Conservation (phyloP, 768 basidiomycete species). For the Holtermannia corniformis region DNA sequence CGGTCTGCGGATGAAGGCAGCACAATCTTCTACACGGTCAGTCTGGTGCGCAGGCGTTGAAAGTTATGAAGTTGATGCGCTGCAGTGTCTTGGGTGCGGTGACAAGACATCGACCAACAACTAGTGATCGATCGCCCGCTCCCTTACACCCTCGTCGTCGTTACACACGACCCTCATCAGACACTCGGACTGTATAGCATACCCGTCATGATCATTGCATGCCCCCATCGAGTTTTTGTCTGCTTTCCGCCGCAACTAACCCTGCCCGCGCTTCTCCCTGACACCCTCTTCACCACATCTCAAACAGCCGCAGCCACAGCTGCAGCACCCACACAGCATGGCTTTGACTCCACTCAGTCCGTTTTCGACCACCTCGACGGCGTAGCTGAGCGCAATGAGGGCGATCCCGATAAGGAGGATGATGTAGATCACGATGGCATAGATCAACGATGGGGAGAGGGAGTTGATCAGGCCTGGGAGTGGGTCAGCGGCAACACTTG, state of each 20-base stretch:
- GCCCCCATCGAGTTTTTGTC: too few relatives aligned
- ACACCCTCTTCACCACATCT: not conserved
- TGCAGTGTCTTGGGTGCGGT: slow-evolving; percentile 36
- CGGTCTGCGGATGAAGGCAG: slow-evolving; percentile 91
- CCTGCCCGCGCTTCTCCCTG: too few relatives aligned
- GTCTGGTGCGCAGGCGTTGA: slow-evolving; percentile 36
- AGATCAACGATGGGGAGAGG: not conserved
- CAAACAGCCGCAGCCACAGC: too few relatives aligned
- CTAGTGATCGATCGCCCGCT: too few relatives aligned
- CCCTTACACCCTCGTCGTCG: too few relatives aligned
- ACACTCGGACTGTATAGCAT: too few relatives aligned
- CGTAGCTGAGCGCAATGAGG: not conserved
- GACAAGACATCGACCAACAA: slow-evolving; percentile 41
- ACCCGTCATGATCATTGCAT: too few relatives aligned
- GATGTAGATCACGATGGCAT: not conserved
- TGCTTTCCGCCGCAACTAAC: too few relatives aligned
- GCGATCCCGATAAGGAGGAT: not conserved
- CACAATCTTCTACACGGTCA: slow-evolving; percentile 85
- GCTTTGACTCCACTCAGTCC: not conserved
- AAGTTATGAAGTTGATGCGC: not conserved
- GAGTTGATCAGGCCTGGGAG: too few relatives aligned
- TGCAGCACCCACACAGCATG: too few relatives aligned
- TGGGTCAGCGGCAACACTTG: too few relatives aligned
- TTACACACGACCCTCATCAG: too few relatives aligned
- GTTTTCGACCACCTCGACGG: not conserved